These are phyloP conservation scores for Trametes elegans DNA, from an alignment of 768 basidiomycete species.

Conservation along the genomic window DNA sequence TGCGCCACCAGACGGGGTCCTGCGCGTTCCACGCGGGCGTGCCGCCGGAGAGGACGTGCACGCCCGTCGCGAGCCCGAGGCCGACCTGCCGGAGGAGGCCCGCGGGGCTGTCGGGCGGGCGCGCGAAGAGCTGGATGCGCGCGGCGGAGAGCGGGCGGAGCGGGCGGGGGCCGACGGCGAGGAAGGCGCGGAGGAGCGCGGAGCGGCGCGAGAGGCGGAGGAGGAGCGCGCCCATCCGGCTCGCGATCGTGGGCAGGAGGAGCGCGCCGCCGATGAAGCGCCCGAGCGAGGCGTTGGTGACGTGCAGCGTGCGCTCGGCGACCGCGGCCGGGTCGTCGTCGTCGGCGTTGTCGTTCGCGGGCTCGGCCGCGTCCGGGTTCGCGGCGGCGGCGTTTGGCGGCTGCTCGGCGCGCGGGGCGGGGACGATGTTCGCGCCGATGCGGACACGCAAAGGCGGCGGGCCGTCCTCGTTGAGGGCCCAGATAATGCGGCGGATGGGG, in stretches of 20 bases:
- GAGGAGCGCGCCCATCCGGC: slow-evolving; percentile 60
- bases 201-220: slow-evolving; percentile 51
- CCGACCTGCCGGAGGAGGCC: slow-evolving; percentile 27
- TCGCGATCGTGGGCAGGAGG: slow-evolving; percentile 64
- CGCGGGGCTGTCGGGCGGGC: slow-evolving; percentile 8
- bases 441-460: slow-evolving; percentile 22
- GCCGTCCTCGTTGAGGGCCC: slow-evolving; percentile 24
- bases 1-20: slow-evolving; percentile 82
- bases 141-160: slow-evolving; percentile 4
- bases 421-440: slow-evolving; percentile 23
- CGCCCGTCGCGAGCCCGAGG: slow-evolving; percentile 34
- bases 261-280: slow-evolving; percentile 69
- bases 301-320: slow-evolving; percentile 56
- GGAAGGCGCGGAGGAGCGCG: slow-evolving; percentile 31
- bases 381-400: neutral
- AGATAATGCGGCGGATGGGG: slow-evolving; percentile 23
- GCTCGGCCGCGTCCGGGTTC: too few relatives aligned
- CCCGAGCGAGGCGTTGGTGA: slow-evolving; percentile 60
- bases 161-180: slow-evolving; percentile 26
- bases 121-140: neutral
- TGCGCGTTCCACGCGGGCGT: slow-evolving; percentile 61
- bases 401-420: neutral
- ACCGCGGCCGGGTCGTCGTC: slow-evolving; percentile 40
- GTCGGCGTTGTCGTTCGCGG: neutral
- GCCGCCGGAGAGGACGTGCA: slow-evolving; percentile 53